Base-by-base conservation (phyloP, 768 basidiomycete species). In the Suillus fuscotomentosus region DNA sequence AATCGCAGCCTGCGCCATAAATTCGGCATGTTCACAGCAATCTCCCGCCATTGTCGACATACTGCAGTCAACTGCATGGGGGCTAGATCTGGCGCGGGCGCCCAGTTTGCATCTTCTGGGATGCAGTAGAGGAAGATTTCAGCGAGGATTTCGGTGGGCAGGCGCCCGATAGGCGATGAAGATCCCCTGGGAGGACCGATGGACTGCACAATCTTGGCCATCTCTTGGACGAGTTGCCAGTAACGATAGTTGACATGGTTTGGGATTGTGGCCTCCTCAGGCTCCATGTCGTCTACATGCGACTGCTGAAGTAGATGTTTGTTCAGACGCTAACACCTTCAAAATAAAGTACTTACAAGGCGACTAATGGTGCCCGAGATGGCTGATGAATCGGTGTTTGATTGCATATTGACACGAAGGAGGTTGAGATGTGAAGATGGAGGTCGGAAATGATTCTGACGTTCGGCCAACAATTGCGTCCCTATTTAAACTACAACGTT, bases 91-190 rank as follows among this genome's bases (percentile, higher is more conserved):
- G 66, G 60, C 34, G 70, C 66, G 20, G 72, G 72, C 60, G 76
- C 75, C n/a, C 5, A 13, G n/a, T 22, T 47, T 47, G 5, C n/a
- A 5, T n/a, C n/a, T 47, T n/a, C 45, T 10, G 73, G 69, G 22
- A 79, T 67, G 66, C 78, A 81, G 24, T 76, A 24, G 24, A 24
- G n/a, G 22, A 48, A 48, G 27, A 86, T 81, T 70, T 84, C 80
- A 31, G 79, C 76, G 34, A 78, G 76, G 6, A 85, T 69, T 69
- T 86, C 84, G 1, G 78, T 59, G 7, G 84, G 84, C 6, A 86
- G 71, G 8, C 69, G 65, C 60, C 74, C 70, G 63, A 85, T 80
- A 43, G 67, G 64, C 7, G 72, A 72, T 27, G 70, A 39, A 2
- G 72, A 67, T 4, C 68, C 66, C 9, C 31, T 63, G 53, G 77